Conservation (phyloP, 2,329 filamentous ascomycete species). For the Taxawa tesnikishii region DNA sequence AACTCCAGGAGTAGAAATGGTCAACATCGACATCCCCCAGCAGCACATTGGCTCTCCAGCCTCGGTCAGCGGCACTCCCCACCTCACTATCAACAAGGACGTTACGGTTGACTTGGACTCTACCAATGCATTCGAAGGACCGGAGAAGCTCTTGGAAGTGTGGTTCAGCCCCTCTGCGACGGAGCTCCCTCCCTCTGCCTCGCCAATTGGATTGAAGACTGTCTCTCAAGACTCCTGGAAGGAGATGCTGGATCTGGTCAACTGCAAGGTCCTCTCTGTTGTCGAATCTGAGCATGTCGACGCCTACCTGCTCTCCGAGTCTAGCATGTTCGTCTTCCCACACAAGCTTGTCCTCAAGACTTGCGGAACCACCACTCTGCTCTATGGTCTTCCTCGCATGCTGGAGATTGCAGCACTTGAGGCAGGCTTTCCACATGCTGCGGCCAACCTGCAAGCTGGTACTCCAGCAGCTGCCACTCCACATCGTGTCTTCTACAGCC, state of each 20-base stretch:
- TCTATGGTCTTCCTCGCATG: conserved; percentile 79
- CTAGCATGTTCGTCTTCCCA: conserved; percentile 99
- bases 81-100: conserved; percentile 93
- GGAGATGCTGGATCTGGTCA: conserved; percentile 92
- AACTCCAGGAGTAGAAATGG: conserved; percentile 51
- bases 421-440: conserved; percentile 78
- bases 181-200: conserved; percentile 56
- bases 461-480: conserved; percentile 70
- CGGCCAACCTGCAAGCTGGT: conserved; percentile 52
- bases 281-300: conserved; percentile 89
- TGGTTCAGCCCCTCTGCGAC: conserved; percentile 83
- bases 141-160: conserved; percentile 95
- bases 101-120: conserved; percentile 88
- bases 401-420: conserved; percentile 80
- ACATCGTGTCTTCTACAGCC: conserved; percentile 95
- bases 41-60: conserved; percentile 69
- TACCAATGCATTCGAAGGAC: conserved; percentile 91
- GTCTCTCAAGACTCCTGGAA: conserved; percentile 82
- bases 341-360: conserved; percentile 99
- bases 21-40: conserved; percentile 66
- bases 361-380: conserved; percentile 88
- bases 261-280: conserved; percentile 94
- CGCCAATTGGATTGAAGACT: conserved; percentile 70
- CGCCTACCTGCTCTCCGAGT: conserved; percentile 93
- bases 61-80: conserved; percentile 63